Evolutionary conservation across 1,284 basidiomycete species (phyloP), one percentile per base, ranked within the genome.

Genomic region (Vanrija sp.): DNA sequence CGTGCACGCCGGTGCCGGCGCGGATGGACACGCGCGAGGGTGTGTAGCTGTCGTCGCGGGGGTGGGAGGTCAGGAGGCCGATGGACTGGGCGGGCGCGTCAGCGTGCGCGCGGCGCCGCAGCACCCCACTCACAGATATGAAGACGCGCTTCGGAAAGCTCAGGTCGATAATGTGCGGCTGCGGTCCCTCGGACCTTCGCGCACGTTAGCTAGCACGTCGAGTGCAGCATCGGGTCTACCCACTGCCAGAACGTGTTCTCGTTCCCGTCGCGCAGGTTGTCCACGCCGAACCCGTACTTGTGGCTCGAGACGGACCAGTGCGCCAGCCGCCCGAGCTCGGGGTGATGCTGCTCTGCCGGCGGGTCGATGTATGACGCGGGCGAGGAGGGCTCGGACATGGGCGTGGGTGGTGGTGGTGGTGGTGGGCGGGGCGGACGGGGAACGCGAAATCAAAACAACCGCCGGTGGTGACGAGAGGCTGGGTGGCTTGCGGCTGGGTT

Each of bases 161-260:
- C 52, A 97, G 82, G 6, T 91, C 95, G 68, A 98, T 91, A 58
- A 88, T 87, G 77, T 99, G 96, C 2, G 96, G 96, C 69, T 98
- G 96, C 0, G 91, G 90, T 0, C 96, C 96, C 71, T 99, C 96
- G 6, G 91, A 95, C 73, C 95, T 98, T 72, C 16, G 55, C 21
- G 21, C 21, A 23, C n/a, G n/a, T n/a, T n/a, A n/a, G n/a, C n/a
- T n/a, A n/a, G n/a, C n/a, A n/a, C n/a, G n/a, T n/a, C n/a, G n/a
- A n/a, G n/a, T n/a, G n/a, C n/a, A n/a, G n/a, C n/a, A n/a, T n/a
- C n/a, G n/a, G n/a, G n/a, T 28, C 26, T 28, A 83, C 91, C 72
- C 76, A 98, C 93, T 98, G 96, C 96, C 96, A 98, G 66, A 98
- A 94, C 0, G 93, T 97, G 43, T 89, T 86, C 42, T 90, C 86